These are phyloP conservation scores for Chernovozyma aurita DNA, from an alignment of 1,139 yeast genomes.

Conservation along the genomic window DNA sequence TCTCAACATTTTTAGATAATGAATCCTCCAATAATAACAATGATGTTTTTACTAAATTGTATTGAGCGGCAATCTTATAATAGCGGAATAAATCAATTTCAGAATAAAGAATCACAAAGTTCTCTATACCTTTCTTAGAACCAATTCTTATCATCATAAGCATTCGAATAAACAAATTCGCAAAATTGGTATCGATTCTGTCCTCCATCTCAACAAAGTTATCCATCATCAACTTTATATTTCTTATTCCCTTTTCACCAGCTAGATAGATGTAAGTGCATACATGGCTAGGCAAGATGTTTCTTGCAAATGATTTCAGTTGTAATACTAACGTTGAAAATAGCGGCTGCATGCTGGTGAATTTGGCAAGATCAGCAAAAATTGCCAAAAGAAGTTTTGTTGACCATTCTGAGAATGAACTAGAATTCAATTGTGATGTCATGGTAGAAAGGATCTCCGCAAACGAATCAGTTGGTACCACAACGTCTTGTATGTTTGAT, in stretches of 20 bases:
- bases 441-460: constrained; percentile 12
- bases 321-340: constrained; percentile 22
- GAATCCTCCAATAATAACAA: constrained; percentile 55
- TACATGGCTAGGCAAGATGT: constrained; percentile 21
- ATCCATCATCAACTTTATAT: constrained; percentile 10
- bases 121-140: constrained; percentile 23
- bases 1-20: not conserved
- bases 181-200: constrained; percentile 5
- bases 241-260: constrained; percentile 12
- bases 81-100: constrained; percentile 27
- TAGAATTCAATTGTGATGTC: constrained; percentile 4
- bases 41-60: constrained; percentile 41
- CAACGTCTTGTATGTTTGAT: constrained; percentile 17
- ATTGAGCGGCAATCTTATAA: constrained; percentile 31
- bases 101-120: constrained; percentile 32
- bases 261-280: constrained; percentile 17
- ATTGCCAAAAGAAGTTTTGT: constrained; percentile 29
- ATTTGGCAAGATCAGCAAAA: constrained; percentile 25
- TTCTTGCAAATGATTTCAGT: constrained; percentile 19
- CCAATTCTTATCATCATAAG: constrained; percentile 45
- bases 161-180: constrained; percentile 32
- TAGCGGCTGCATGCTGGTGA: constrained; percentile 20
- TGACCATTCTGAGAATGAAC: constrained; percentile 19
- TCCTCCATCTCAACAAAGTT: constrained; percentile 8
- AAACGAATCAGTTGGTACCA: constrained; percentile 13